phyloP scores from a whole-genome alignment of 768 basidiomycete genomes.

The Sporobolomyces roseus region DNA sequence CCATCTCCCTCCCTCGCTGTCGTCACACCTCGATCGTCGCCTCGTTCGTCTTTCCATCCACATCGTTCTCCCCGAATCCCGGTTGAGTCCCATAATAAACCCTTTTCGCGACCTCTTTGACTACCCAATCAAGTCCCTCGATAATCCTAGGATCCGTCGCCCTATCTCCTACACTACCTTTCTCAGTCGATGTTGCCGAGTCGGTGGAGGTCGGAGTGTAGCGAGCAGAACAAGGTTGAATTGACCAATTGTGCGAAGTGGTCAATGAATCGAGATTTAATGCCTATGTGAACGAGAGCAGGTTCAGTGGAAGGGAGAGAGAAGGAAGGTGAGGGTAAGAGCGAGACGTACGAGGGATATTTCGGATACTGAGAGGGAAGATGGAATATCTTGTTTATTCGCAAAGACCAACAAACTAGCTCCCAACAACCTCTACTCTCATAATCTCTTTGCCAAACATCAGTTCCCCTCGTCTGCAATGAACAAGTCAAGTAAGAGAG shows the following conservation, averaged over 20 bases:
- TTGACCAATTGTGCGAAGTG: slow-evolving; percentile 28
- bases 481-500: too few relatives aligned
- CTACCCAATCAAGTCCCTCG: slow-evolving; percentile 81
- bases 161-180: too few relatives aligned
- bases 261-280: slow-evolving; percentile 15
- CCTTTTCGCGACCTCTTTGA: slow-evolving; percentile 77
- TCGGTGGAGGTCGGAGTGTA: neutral
- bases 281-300: neutral
- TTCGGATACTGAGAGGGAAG: slow-evolving; percentile 74
- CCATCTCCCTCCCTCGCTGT: too few relatives aligned
- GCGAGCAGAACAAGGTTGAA: slow-evolving; percentile 35
- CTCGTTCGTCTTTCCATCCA: too few relatives aligned
- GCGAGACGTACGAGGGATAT: slow-evolving; percentile 68
- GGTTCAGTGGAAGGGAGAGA: neutral
- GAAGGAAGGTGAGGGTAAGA: neutral
- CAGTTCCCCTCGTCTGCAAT: too few relatives aligned
- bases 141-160: slow-evolving; percentile 28
- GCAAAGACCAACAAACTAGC: slow-evolving; percentile 85
- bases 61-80: too few relatives aligned
- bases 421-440: slow-evolving; percentile 75
- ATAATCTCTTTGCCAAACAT: too few relatives aligned
- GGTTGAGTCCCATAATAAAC: slow-evolving; percentile 65
- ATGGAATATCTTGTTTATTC: slow-evolving; percentile 93
- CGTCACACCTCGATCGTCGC: too few relatives aligned
- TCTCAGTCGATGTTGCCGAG: too few relatives aligned